phyloP scores from a whole-genome alignment of 805 yeast species.

The Hanseniaspora occidentalis region DNA sequence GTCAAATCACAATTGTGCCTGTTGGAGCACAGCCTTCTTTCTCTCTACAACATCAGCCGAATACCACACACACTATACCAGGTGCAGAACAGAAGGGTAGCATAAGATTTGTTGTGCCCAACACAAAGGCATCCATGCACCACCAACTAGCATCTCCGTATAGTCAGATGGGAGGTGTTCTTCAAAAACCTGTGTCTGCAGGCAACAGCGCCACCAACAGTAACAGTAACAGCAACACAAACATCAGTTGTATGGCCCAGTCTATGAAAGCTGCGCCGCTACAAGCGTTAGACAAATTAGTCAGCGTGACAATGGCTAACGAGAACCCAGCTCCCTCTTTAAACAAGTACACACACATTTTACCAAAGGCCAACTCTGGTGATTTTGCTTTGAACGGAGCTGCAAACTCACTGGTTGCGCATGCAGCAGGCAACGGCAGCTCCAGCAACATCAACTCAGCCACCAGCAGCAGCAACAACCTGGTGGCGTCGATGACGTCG shows the following conservation, averaged over 20 bases:
- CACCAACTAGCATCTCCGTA: background rate
- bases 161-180: background rate
- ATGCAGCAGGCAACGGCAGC: too few species aligned
- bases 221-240: background rate
- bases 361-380: background rate
- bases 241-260: too few species aligned
- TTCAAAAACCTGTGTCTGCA: background rate
- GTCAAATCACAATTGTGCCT: background rate
- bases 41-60: too few species aligned
- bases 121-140: background rate
- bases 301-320: background rate
- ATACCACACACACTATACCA: too few species aligned
- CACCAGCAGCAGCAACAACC: background rate
- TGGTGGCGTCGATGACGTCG: background rate
- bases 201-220: background rate
- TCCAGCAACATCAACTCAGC: background rate
- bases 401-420: too few species aligned
- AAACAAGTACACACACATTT: background rate
- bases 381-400: background rate
- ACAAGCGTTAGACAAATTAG: background rate
- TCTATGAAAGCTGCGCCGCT: background rate
- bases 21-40: background rate
- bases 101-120: background rate
- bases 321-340: background rate
- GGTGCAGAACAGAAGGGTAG: background rate